Conservation (phyloP, 352 stramenopile species). For the Peronospora destructor region DNA sequence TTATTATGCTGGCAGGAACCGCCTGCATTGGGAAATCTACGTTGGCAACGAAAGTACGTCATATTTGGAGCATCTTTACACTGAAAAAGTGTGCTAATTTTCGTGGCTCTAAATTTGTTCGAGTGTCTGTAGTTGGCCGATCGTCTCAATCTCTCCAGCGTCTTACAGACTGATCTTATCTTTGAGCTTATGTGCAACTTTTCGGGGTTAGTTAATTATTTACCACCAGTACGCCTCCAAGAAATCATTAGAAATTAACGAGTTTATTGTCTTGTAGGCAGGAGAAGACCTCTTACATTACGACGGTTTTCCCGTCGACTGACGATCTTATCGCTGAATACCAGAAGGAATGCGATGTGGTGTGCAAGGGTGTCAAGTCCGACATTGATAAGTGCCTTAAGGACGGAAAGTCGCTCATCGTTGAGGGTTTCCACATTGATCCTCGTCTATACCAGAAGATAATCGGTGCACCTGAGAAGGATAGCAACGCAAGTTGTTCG, state of each 20-base stretch:
- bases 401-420: constrained; percentile 85
- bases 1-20: constrained; percentile 81
- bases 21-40: constrained; percentile 83
- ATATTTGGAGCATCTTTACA: not conserved
- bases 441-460: constrained; percentile 79
- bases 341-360: constrained; percentile 68
- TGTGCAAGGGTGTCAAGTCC: constrained; percentile 73
- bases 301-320: constrained; percentile 49
- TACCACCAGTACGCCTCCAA: not conserved
- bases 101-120: constrained; percentile 12
- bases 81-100: not conserved
- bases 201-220: constrained; percentile 47
- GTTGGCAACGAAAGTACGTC: constrained; percentile 72
- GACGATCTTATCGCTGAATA: constrained; percentile 63
- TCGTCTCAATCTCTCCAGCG: constrained; percentile 80
- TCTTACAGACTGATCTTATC: constrained; percentile 83
- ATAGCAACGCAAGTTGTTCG: constrained; percentile 30
- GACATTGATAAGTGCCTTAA: constrained; percentile 87
- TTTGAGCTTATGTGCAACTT: constrained; percentile 90
- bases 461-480: constrained; percentile 31
- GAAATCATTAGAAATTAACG: not conserved
- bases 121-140: constrained; percentile 55
- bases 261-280: constrained; percentile 20
- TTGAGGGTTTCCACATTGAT: constrained; percentile 84
- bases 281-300: constrained; percentile 65